A percentile compares a stretch with the other conserved stretches of the same genome.
Evolutionary conservation across 1,139 yeast genomes (phyloP).

Genomic region (Pichia sp.): DNA sequence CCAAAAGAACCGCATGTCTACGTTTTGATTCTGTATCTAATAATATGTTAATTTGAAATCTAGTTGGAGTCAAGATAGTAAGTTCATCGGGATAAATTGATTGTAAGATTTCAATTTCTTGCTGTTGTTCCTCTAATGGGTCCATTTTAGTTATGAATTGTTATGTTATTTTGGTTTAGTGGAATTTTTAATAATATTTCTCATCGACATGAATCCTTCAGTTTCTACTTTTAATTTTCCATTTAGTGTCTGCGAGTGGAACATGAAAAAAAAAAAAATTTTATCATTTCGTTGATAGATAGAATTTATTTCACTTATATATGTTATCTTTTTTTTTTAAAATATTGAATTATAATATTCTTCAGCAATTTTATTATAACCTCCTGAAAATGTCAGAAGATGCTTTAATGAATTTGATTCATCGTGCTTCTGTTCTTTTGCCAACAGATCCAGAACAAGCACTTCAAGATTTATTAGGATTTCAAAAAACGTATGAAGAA

Average conservation of each 20-base stretch:
- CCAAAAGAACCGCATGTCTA: constrained; percentile 45
- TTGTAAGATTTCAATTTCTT: constrained; percentile 77
- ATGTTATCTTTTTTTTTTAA: too few relatives aligned
- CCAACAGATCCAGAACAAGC: constrained; percentile 38
- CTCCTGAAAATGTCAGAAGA: constrained; percentile 9
- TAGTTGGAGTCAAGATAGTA: constrained; percentile 36
- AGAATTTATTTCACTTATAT: too few relatives aligned
- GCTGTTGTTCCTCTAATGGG: constrained; percentile 64
- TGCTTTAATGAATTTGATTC: constrained; percentile 17
- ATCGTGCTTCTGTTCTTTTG: constrained; percentile 32
- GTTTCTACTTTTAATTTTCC: not conserved
- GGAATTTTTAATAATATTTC: not conserved
- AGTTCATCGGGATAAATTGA: constrained; percentile 93
- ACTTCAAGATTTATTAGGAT: constrained; percentile 33
- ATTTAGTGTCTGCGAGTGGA: not conserved
- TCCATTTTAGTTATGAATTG: constrained; percentile 43
- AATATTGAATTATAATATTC: too few relatives aligned
- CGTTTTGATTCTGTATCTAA: constrained; percentile 57
- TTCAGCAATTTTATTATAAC: too few relatives aligned
- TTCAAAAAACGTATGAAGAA: constrained; percentile 26
- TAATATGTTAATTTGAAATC: constrained; percentile 40
- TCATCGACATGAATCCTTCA: constrained; percentile 6
- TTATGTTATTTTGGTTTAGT: not conserved
- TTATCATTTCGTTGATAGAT: too few relatives aligned
- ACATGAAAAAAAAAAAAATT: too few relatives aligned